Conservation (phyloP, 2,329 filamentous ascomycete species). For the Monosporascus sp. region DNA sequence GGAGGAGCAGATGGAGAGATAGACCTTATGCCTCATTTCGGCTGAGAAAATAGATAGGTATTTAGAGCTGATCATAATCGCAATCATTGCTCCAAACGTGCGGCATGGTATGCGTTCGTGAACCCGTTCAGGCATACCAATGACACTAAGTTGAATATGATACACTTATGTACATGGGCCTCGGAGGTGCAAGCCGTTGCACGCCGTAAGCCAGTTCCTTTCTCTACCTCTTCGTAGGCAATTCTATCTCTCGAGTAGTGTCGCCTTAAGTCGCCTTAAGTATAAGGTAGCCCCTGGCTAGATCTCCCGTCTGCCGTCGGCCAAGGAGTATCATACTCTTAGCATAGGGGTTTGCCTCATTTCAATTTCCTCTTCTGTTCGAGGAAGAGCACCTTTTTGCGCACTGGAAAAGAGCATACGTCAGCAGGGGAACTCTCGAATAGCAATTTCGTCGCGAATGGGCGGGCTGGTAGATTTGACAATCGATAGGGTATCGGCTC, state of each 20-base stretch:
- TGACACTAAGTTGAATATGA: neutral
- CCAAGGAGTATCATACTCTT: neutral
- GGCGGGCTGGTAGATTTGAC: neutral
- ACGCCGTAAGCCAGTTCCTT: neutral
- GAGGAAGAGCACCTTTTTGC: conserved; percentile 91
- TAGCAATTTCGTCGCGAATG: too few relatives aligned
- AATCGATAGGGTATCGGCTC: neutral
- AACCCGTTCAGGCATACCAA: neutral
- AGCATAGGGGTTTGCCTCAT: conserved; percentile 25
- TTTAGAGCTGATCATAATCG: too few relatives aligned
- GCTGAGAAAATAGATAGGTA: neutral
- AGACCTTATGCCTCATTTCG: too few relatives aligned
- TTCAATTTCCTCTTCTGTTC: conserved; percentile 79
- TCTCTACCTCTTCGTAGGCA: too few relatives aligned
- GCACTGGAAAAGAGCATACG: conserved; percentile 50
- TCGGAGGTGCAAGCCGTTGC: too few relatives aligned
- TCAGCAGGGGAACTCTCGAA: neutral
- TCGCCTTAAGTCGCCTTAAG: neutral
- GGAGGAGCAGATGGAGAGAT: too few relatives aligned
- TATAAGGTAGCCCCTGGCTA: neutral
- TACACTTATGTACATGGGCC: neutral
- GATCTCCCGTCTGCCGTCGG: neutral
- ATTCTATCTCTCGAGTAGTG: neutral
- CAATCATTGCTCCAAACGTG: neutral
- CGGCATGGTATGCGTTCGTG: neutral